Conservation (phyloP, 495 filamentous ascomycete species). For the Aeminium ludgeri region DNA sequence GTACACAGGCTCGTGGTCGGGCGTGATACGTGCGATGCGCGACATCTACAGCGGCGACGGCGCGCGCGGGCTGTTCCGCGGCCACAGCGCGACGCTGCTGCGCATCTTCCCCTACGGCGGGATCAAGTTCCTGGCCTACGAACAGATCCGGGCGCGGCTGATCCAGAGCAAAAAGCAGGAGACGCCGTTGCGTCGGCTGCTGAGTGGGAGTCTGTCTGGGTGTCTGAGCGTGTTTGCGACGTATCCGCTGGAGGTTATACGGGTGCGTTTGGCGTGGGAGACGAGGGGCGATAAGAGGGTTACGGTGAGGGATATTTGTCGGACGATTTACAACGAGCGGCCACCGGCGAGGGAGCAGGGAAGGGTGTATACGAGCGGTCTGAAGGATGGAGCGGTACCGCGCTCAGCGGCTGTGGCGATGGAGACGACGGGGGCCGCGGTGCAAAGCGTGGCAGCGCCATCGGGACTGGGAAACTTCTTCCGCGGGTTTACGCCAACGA, state of each 20-base stretch:
- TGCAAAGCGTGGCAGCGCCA: constrained; percentile 34
- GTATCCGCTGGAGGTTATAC: constrained; percentile 81
- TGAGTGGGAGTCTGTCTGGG: constrained; percentile 67
- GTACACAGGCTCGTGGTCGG: constrained; percentile 76
- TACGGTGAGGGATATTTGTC: constrained; percentile 54
- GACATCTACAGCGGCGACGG: constrained; percentile 71
- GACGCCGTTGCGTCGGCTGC: constrained; percentile 58
- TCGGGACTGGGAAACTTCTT: constrained; percentile 80
- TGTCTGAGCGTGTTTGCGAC: constrained; percentile 86
- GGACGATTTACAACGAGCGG: constrained; percentile 67
- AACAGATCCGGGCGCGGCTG: constrained; percentile 67
- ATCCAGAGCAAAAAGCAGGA: constrained; percentile 59
- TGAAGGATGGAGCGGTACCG: constrained; percentile 6
- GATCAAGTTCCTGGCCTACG: constrained; percentile 95
- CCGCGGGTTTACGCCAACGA: constrained; percentile 75
- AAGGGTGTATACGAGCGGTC: constrained; percentile 4
- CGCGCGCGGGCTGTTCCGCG: constrained; percentile 61
- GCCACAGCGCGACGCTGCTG: constrained; percentile 83
- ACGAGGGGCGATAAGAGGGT: constrained; percentile 52
- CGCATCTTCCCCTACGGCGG: constrained; percentile 95
- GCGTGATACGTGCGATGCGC: constrained; percentile 56
- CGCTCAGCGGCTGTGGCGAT: constrained; percentile 24
- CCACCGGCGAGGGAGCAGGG: constrained; percentile 38
- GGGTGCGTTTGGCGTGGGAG: constrained; percentile 87
- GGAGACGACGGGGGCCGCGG: constrained; percentile 25